Evolutionary conservation across 192 early-diverging fungal genomes (phyloP).

Genomic region (Backusella tarrabulga): DNA sequence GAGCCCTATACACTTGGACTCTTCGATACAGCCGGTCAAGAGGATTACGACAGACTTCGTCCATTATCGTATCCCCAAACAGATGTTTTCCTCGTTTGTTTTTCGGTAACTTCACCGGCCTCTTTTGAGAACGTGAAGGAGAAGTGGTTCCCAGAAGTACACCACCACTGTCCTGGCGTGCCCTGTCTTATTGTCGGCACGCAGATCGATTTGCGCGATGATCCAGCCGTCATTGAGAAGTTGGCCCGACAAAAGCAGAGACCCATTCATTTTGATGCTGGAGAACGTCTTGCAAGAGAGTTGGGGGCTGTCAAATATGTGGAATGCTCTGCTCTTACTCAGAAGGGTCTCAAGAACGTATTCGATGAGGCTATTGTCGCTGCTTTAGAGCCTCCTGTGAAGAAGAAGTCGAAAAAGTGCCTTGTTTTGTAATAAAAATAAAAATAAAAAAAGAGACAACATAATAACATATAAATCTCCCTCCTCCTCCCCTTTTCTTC

Average conservation of each 20-base stretch:
- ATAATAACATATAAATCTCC: background rate
- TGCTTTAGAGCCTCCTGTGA: constrained; percentile 85
- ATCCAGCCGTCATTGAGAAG: constrained; percentile 74
- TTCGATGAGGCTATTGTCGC: constrained; percentile 96
- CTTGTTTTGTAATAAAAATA: constrained; percentile 60
- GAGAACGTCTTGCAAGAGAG: constrained; percentile 81
- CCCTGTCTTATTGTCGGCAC: constrained; percentile 95
- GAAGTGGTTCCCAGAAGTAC: constrained; percentile 96
- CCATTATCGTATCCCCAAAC: constrained; percentile 95
- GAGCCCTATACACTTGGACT: constrained; percentile 95
- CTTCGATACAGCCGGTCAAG: constrained; percentile 96
- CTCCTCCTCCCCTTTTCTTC: background rate
- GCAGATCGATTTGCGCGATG: constrained; percentile 85
- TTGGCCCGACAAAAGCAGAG: constrained; percentile 79
- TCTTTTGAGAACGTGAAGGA: constrained; percentile 96
- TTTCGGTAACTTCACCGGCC: constrained; percentile 87
- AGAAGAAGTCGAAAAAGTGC: constrained; percentile 81
- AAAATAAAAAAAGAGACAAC: background rate
- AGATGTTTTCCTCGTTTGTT: constrained; percentile 94
- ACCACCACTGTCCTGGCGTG: constrained; percentile 94
- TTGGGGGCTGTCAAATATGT: constrained; percentile 91
- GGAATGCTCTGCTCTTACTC: constrained; percentile 90
- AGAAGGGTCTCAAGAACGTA: constrained; percentile 93
- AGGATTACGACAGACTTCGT: constrained; percentile 93
- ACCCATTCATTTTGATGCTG: constrained; percentile 76